These are phyloP conservation scores for Epichloe glyceriae DNA, from an alignment of 2,329 filamentous ascomycete genomes.

Conservation along the genomic window DNA sequence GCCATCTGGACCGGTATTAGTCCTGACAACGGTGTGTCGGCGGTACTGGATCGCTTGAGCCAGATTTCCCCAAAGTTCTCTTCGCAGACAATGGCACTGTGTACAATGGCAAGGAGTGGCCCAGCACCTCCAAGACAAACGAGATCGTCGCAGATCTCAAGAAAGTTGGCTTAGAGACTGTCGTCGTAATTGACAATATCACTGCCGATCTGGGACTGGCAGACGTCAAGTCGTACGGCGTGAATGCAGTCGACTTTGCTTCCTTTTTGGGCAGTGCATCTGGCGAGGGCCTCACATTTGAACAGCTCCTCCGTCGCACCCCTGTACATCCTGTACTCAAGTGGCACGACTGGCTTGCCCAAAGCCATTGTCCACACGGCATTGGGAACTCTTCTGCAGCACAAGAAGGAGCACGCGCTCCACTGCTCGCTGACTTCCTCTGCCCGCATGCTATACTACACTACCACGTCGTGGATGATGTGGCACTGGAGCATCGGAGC, in stretches of 20 bases:
- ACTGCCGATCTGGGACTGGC: conserved; percentile 29
- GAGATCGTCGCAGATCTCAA: conserved; percentile 58
- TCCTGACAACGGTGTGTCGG: conserved; percentile 82
- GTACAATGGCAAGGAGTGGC: conserved; percentile 85
- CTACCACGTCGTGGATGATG: conserved; percentile 98
- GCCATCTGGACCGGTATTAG: conserved; percentile 90
- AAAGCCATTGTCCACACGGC: conserved; percentile 94
- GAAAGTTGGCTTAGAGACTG: conserved; percentile 46
- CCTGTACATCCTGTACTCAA: conserved; percentile 87
- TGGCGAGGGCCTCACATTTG: conserved; percentile 46
- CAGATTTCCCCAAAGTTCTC: conserved; percentile 76
- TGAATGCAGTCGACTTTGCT: conserved; percentile 31
- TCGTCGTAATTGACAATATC: conserved; percentile 64
- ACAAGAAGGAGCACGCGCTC: conserved; percentile 90
- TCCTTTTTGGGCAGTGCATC: conserved; percentile 30
- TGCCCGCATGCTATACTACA: conserved; percentile 82
- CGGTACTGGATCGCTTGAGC: conserved; percentile 72
- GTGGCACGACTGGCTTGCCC: conserved; percentile 73
- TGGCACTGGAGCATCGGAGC: conserved; percentile 94
- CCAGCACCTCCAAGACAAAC: conserved; percentile 64
- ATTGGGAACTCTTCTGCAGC: conserved; percentile 80
- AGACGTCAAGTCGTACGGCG: conserved; percentile 24
- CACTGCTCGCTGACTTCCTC: conserved; percentile 66
- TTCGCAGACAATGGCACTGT: conserved; percentile 80
- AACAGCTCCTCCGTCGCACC: conserved; percentile 73